These are phyloP conservation scores for Phoma herbarum DNA, from an alignment of 2,329 filamentous ascomycete genomes.

Conservation along the genomic window DNA sequence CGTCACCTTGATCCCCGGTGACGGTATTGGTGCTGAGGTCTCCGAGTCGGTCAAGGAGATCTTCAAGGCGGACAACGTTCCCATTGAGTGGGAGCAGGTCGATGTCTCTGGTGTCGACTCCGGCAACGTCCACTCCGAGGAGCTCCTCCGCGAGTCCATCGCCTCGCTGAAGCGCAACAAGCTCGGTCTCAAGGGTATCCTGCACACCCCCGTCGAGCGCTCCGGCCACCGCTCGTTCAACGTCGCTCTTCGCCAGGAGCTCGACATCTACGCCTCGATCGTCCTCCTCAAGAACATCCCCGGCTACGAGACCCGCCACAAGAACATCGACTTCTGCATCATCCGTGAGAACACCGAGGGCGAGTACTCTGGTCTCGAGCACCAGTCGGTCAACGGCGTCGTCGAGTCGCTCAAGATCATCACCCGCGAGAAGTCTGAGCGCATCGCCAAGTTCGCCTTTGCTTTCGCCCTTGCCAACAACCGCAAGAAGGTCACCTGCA, in stretches of 20 bases:
- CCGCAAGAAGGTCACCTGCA: conserved; percentile 99
- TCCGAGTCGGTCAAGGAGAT: conserved; percentile 98
- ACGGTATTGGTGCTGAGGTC: conserved; percentile 97
- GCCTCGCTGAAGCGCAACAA: conserved; percentile 98
- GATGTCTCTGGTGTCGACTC: conserved; percentile 91
- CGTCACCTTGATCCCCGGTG: conserved; percentile 96
- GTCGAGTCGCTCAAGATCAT: conserved; percentile 99
- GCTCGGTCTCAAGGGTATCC: conserved; percentile 97
- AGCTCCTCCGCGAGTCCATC: conserved; percentile 94
- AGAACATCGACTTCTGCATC: conserved; percentile 97
- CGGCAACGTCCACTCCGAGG: conserved; percentile 87
- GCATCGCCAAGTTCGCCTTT: conserved; percentile 98
- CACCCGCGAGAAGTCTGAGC: conserved; percentile 97
- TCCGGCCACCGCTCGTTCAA: conserved; percentile 99
- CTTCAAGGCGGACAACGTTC: conserved; percentile 99
- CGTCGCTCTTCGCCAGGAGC: conserved; percentile 97
- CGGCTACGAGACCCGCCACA: conserved; percentile 96
- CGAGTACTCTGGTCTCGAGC: conserved; percentile 98
- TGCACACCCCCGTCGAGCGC: conserved; percentile 95
- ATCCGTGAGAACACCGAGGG: conserved; percentile 99
- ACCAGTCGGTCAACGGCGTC: conserved; percentile 94
- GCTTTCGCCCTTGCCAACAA: conserved; percentile 98
- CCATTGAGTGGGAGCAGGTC: conserved; percentile 98
- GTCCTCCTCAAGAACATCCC: conserved; percentile 99
- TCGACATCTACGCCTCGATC: conserved; percentile 99